phyloP scores from a whole-genome alignment of 768 basidiomycete genomes.

The Mycena metata region DNA sequence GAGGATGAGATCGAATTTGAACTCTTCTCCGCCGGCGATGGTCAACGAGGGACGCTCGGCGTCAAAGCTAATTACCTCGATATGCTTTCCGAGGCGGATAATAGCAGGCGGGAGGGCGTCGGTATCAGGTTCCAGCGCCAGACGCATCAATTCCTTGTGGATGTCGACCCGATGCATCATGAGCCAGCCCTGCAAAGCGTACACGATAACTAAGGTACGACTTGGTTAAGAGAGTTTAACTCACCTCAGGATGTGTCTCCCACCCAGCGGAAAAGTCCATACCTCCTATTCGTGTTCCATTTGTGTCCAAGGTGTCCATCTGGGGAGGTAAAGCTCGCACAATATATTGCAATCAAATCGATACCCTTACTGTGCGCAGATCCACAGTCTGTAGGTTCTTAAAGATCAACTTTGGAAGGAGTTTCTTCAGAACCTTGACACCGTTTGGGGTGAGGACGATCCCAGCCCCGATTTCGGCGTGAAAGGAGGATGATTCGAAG shows the following conservation, averaged over 20 bases:
- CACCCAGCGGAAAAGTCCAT: constrained; percentile 7
- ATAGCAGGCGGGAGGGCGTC: constrained; percentile 1
- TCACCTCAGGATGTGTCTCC: constrained; percentile 2
- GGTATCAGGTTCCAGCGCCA: constrained; percentile 18
- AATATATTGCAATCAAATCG: too few species aligned
- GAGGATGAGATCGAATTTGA: constrained; percentile 20
- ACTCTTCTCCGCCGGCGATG: neutral
- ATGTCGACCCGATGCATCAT: constrained; percentile 32
- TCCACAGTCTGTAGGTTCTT: constrained; percentile 3
- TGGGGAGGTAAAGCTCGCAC: neutral
- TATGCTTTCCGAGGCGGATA: constrained; percentile 6
- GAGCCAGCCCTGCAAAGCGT: constrained; percentile 22
- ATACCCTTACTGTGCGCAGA: neutral
- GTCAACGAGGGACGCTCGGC: neutral
- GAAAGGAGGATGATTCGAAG: constrained; percentile 30
- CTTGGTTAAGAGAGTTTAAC: too few species aligned
- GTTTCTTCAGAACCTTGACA: constrained; percentile 5
- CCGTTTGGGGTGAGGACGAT: constrained; percentile 28
- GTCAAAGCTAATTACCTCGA: neutral
- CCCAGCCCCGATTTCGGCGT: constrained; percentile 29
- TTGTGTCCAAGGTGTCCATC: neutral
- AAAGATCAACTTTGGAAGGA: constrained; percentile 7
- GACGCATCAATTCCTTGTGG: constrained; percentile 31
- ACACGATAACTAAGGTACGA: neutral
- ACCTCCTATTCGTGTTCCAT: neutral